A percentile compares a stretch with the other conserved stretches of the same genome.
These are phyloP conservation scores for Podaxis sp. DNA, from an alignment of 768 basidiomycete genomes.

Conservation along the genomic window DNA sequence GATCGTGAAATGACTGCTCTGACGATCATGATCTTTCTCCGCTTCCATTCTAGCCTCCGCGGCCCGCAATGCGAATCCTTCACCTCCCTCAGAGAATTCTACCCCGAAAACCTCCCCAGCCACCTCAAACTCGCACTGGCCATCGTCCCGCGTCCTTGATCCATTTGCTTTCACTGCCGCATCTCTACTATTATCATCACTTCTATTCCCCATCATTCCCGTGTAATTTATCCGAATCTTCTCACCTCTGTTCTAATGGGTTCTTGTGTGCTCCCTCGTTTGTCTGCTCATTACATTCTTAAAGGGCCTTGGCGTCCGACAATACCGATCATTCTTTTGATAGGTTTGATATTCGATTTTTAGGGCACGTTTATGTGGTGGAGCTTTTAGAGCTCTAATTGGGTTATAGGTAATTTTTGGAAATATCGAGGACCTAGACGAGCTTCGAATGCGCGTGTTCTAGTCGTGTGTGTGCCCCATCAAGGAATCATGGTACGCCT, in stretches of 20 bases:
- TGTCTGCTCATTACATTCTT: background rate
- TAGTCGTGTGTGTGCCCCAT: constrained; percentile 4
- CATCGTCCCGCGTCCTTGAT: background rate
- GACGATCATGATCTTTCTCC: background rate
- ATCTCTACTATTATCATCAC: background rate
- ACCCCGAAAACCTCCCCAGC: background rate
- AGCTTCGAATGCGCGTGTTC: constrained; percentile 10
- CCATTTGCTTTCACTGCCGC: constrained; percentile 2
- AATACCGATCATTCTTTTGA: constrained; percentile 1
- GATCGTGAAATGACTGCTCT: background rate
- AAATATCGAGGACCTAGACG: background rate
- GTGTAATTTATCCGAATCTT: constrained; percentile 1
- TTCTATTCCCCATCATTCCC: background rate
- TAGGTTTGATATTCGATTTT: background rate
- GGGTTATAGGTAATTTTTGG: background rate
- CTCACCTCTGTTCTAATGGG: background rate
- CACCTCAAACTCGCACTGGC: background rate
- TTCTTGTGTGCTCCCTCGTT: background rate
- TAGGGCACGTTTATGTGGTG: background rate
- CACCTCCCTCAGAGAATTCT: background rate
- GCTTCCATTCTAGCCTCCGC: constrained; percentile 5
- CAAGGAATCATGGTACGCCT: background rate
- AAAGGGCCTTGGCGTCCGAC: background rate
- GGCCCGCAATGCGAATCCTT: constrained; percentile 7
- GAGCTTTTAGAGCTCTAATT: background rate